Evolutionary conservation across 345 rosid genomes (phyloP).

Genomic region (Aurinia saxatilis): DNA sequence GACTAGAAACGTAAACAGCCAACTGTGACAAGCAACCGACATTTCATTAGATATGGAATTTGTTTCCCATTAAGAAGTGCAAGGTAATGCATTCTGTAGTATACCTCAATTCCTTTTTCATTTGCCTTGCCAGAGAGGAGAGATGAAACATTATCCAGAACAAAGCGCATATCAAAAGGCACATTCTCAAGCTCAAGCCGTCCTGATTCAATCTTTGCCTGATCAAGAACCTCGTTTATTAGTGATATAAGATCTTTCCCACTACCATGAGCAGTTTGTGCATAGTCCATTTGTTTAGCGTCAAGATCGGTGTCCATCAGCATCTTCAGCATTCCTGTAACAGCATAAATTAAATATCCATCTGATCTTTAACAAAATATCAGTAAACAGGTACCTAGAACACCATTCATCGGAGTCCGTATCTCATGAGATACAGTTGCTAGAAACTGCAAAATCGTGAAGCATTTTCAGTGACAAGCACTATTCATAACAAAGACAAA

Average conservation of each 20-base stretch:
- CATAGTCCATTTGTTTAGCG: constrained; percentile 65
- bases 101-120: constrained; percentile 81
- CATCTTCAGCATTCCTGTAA: constrained; percentile 86
- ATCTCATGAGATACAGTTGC: constrained; percentile 99
- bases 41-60: constrained; percentile 8
- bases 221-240: constrained; percentile 93
- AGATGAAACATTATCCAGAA: constrained; percentile 75
- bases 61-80: neutral
- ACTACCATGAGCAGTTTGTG: constrained; percentile 81
- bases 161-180: constrained; percentile 65
- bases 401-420: constrained; percentile 96
- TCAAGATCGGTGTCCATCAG: constrained; percentile 89
- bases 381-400: constrained; percentile 12
- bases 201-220: constrained; percentile 98
- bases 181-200: constrained; percentile 83
- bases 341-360: neutral
- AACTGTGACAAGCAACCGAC: constrained; percentile 38
- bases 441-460: constrained; percentile 56
- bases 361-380: neutral
- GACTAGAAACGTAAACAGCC: constrained; percentile 75
- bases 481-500: neutral
- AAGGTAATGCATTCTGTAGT: neutral
- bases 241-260: constrained; percentile 80
- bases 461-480: constrained; percentile 8
- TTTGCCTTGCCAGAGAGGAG: constrained; percentile 60